Base-by-base conservation (phyloP, 192 early-diverging fungal species). In the Umbelopsis sp. region DNA sequence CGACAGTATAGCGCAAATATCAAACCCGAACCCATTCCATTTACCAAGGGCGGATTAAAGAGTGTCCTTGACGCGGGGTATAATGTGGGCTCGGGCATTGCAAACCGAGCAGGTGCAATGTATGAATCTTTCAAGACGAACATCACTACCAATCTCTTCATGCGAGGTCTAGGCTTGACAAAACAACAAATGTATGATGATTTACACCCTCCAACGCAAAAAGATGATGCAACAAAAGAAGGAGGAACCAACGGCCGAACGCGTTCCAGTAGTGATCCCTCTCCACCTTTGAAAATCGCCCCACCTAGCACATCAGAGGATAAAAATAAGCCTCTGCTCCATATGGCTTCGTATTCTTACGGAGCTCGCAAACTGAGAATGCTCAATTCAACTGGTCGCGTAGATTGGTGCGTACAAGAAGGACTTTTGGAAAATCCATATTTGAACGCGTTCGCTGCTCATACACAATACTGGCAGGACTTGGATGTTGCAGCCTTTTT, bases 31-130 rank as follows among this genome's bases (percentile, higher is more conserved):
- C 83, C 84, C 25, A 84, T 95, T 41, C 90, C 87, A 11, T 95
- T 94, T 66, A 89, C 90, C 59, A 95, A 95, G 69, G 94, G 94
- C 20, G 94, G 94, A 29, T 73, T 95, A 6, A 93, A 85, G 59
- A 86, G 85, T 65, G 80, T 87, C 10, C 79, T 92, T 25, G 80
- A 88, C 50, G 93, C 88, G 7, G 86, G 91, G 65, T 83, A 87
- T 52, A 90, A 93, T 53, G 81, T 93, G 6, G 78, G 89, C 4
- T 86, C 76, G n/a, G 91, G 86, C 38, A 79, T 94, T 24, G 90
- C 91, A 49, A 87, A 83, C 45, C 75, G 85, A 20, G 90, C 90
- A 21, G 85, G 84, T 2, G 89, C 82, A 32, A 89, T 93, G 83
- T 85, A 89, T 53, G 87, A 88, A 52, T 79, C 83, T 0, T 78